phyloP scores from a whole-genome alignment of 2,329 filamentous ascomycete species.

The Rutstroemia sydowiana region DNA sequence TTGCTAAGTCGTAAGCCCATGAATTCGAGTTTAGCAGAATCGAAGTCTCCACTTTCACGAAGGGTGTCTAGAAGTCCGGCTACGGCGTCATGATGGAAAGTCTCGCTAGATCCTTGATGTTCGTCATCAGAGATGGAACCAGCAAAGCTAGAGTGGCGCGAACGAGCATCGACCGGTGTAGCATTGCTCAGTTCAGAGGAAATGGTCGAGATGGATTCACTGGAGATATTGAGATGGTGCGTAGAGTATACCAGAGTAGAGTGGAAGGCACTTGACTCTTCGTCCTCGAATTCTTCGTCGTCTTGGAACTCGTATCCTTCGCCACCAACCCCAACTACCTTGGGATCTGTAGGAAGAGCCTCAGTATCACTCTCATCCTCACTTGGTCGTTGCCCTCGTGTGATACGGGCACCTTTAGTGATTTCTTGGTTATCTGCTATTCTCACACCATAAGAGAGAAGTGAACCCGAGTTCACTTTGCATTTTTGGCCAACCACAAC shows the following conservation, averaged over 20 bases:
- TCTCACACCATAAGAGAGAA: conserved; percentile 72
- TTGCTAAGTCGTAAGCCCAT: conserved; percentile 87
- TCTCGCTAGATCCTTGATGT: conserved; percentile 38
- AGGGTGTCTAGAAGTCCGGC: conserved; percentile 81
- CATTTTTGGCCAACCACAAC: conserved; percentile 65
- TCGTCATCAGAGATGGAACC: conserved; percentile 61
- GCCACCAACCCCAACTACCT: conserved; percentile 50
- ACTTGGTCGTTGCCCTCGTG: conserved; percentile 34
- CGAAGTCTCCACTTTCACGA: conserved; percentile 70
- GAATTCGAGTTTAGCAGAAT: conserved; percentile 77
- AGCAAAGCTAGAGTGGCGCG: conserved; percentile 63
- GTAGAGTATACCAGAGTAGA: conserved; percentile 32
- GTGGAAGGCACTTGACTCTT: conserved; percentile 49
- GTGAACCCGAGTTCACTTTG: conserved; percentile 60
- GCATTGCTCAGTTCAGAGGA: conserved; percentile 40
- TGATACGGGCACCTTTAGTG: conserved; percentile 32
- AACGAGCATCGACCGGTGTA: conserved; percentile 34
- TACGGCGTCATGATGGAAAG: conserved; percentile 84
- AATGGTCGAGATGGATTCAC: conserved; percentile 57
- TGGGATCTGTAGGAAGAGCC: conserved; percentile 38
- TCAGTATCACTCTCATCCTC: conserved; percentile 22
- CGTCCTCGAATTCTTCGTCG: conserved; percentile 51
- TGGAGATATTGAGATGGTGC: conserved; percentile 33
- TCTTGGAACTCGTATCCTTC: conserved; percentile 59
- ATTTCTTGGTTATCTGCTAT: conserved; percentile 56